phyloP scores from a whole-genome alignment of 2,329 filamentous ascomycete genomes.

The Paecilomyces sp. region DNA sequence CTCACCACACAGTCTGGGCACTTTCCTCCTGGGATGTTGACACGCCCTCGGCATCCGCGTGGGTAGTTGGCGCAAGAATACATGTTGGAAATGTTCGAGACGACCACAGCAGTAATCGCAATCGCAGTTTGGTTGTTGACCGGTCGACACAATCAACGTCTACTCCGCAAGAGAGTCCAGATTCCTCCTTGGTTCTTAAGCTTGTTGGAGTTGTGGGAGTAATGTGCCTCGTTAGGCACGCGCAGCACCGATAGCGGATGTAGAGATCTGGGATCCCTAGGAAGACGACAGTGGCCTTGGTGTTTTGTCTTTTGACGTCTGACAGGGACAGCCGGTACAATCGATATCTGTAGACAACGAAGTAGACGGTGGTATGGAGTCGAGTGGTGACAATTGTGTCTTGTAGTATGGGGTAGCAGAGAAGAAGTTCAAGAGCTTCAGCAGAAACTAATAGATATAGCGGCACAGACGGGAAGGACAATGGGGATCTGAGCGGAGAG shows the following conservation, averaged over 20 bases:
- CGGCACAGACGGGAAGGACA: neutral
- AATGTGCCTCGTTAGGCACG: neutral
- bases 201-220: neutral
- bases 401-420: neutral
- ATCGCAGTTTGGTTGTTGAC: neutral
- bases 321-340: neutral
- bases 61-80: slow-evolving; percentile 43
- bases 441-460: neutral
- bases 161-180: neutral
- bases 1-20: slow-evolving; percentile 40
- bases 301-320: neutral
- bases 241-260: neutral
- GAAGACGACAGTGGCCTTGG: neutral
- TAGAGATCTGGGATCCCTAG: neutral
- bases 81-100: slow-evolving; percentile 23
- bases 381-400: neutral
- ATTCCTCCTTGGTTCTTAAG: neutral
- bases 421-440: neutral
- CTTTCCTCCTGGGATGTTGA: slow-evolving; percentile 35
- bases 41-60: slow-evolving; percentile 41
- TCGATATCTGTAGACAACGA: neutral
- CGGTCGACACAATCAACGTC: neutral
- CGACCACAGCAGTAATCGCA: neutral
- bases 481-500: neutral
- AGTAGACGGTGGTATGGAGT: neutral